Percentiles rank a stretch among this genome's conserved stretches.
Evolutionary conservation across 179 eudicot species (phyloP).

Genomic region (Dionaea muscipula): DNA sequence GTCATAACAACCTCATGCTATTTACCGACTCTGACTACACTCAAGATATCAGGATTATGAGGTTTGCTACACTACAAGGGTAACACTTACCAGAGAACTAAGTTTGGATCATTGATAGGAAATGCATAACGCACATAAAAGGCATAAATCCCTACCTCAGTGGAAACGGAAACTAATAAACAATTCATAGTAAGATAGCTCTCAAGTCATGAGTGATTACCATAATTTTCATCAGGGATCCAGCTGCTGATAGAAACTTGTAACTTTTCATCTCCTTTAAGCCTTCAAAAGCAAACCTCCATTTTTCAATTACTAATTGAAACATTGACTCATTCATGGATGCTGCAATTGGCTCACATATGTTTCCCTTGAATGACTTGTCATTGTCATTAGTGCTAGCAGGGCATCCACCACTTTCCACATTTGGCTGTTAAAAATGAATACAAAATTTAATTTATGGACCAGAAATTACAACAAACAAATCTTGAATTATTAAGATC

Average conservation of each 20-base stretch:
- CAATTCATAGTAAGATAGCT: background rate
- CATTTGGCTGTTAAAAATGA: slow-evolving; percentile 30
- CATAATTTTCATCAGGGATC: slow-evolving; percentile 80
- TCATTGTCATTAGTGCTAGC: slow-evolving; percentile 26
- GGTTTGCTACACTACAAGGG: too few relatives aligned
- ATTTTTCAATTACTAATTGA: slow-evolving; percentile 54
- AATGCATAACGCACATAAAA: too few relatives aligned
- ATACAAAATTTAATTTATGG: background rate
- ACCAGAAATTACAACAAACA: background rate
- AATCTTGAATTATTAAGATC: background rate
- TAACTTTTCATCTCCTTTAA: slow-evolving; percentile 79
- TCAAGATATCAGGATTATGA: too few relatives aligned
- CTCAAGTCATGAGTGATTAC: slow-evolving; percentile 22
- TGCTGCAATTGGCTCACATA: slow-evolving; percentile 83
- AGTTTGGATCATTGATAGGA: background rate
- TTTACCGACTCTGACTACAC: too few relatives aligned
- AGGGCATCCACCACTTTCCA: slow-evolving; percentile 33
- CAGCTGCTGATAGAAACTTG: slow-evolving; percentile 72
- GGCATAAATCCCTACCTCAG: too few relatives aligned
- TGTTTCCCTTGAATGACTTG: slow-evolving; percentile 50
- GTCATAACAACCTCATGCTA: too few relatives aligned
- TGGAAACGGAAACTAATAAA: too few relatives aligned
- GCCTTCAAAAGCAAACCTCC: slow-evolving; percentile 80
- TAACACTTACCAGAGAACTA: too few relatives aligned
- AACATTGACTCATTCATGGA: slow-evolving; percentile 87